These are phyloP conservation scores for Neonothopanus nambi DNA, from an alignment of 1,284 basidiomycete species.

Conservation along the genomic window DNA sequence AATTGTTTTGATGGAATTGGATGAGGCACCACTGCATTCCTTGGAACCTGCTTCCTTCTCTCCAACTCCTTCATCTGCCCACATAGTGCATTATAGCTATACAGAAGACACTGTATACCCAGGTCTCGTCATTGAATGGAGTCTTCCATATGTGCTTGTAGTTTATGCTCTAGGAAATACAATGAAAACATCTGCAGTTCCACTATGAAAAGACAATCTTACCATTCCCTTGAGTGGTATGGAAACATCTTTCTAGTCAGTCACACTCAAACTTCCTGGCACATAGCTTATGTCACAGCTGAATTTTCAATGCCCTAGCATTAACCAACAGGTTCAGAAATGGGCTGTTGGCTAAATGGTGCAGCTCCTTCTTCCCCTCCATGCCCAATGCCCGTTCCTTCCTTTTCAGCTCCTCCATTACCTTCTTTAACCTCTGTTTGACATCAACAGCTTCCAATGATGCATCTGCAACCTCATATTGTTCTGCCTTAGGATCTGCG, in stretches of 20 bases:
- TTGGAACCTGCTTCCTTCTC: constrained; percentile 10
- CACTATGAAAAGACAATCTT: not conserved
- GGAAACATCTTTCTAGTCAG: constrained; percentile 2
- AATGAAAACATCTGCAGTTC: too few relatives aligned
- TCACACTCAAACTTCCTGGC: constrained; percentile 12
- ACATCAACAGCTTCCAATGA: too few relatives aligned
- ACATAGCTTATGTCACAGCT: not conserved
- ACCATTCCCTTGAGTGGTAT: constrained; percentile 4
- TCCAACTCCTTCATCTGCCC: constrained; percentile 12
- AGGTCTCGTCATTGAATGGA: constrained; percentile 13
- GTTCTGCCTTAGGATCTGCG: too few relatives aligned
- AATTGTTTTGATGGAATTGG: constrained; percentile 15
- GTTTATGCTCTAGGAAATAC: constrained; percentile 5
- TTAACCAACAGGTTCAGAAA: constrained; percentile 4
- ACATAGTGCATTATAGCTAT: constrained; percentile 20
- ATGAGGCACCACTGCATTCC: constrained; percentile 13
- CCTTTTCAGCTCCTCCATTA: not conserved
- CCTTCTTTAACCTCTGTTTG: too few relatives aligned
- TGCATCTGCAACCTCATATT: too few relatives aligned
- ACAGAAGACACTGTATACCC: constrained; percentile 10
- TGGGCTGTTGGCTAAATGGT: not conserved
- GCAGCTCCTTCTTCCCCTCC: not conserved
- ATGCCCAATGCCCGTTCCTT: not conserved
- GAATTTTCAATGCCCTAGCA: constrained; percentile 3
- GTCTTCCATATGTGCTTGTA: constrained; percentile 1